phyloP scores from a whole-genome alignment of 352 stramenopile species.

The Phytophthora gonapodyides region DNA sequence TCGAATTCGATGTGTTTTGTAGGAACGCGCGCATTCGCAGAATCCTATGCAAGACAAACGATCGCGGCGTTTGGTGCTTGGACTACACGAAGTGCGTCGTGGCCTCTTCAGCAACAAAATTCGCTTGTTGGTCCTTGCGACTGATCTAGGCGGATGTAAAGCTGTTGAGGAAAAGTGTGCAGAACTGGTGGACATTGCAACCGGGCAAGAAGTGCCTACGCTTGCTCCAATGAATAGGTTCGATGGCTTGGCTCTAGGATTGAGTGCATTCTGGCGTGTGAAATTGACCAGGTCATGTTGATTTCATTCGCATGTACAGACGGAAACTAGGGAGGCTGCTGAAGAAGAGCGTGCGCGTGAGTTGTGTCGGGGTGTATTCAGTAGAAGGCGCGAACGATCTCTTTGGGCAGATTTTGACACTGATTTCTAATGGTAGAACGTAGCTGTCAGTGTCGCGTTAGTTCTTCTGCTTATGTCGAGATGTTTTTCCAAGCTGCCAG shows the following conservation, averaged over 20 bases:
- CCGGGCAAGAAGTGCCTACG: constrained; percentile 49
- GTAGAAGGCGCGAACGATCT: constrained; percentile 94
- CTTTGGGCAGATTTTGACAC: constrained; percentile 52
- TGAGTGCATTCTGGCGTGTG: not conserved
- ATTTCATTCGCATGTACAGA: constrained; percentile 44
- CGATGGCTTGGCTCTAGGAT: not conserved
- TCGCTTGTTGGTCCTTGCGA: constrained; percentile 88
- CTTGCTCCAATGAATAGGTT: constrained; percentile 53
- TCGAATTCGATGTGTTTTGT: constrained; percentile 1
- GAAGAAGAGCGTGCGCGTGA: constrained; percentile 94
- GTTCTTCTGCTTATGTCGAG: constrained; percentile 7
- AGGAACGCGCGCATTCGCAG: constrained; percentile 74
- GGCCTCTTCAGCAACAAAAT: constrained; percentile 86
- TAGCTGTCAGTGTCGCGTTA: not conserved
- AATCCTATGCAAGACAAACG: constrained; percentile 70
- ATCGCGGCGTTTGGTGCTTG: constrained; percentile 87
- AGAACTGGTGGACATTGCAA: constrained; percentile 82
- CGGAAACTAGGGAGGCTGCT: constrained; percentile 90
- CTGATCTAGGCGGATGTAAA: constrained; percentile 86
- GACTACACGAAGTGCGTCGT: constrained; percentile 90
- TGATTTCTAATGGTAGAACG: not conserved
- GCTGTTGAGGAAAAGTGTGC: constrained; percentile 81
- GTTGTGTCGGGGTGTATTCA: constrained; percentile 95
- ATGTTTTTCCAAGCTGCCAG: constrained; percentile 39
- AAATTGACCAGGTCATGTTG: not conserved